Conservation (phyloP, 306 rosid genomes). For the Arachis hypogaea region DNA sequence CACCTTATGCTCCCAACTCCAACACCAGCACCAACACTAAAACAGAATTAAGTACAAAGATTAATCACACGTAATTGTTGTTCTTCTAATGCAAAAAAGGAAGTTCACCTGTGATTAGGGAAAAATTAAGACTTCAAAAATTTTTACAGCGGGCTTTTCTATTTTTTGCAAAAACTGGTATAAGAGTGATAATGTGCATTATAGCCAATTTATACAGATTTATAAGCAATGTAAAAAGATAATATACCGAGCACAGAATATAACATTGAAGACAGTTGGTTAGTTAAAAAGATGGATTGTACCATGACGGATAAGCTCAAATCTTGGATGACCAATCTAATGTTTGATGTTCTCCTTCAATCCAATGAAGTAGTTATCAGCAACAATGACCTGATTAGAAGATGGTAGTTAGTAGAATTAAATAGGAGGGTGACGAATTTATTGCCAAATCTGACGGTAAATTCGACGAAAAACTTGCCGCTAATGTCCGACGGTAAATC, state of each 20-base stretch:
- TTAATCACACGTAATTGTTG: conserved; percentile 4
- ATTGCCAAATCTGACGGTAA: no score
- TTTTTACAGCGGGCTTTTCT: no score
- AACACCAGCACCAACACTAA: conserved; percentile 10
- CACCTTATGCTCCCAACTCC: conserved; percentile 25
- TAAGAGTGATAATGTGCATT: conserved; percentile 30
- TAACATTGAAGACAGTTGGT: conserved; percentile 19
- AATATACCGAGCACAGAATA: conserved; percentile 18
- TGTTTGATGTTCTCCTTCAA: conserved; percentile 84
- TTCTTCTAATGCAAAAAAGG: conserved; percentile 17
- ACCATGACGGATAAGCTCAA: conserved; percentile 98
- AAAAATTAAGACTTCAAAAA: no score
- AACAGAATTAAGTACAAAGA: conserved; percentile 34
- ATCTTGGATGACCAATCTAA: conserved; percentile 98
- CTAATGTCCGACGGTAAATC: no score
- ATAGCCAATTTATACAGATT: conserved; percentile 29
- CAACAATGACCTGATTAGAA: conserved; percentile 78
- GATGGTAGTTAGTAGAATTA: conserved; percentile 7
- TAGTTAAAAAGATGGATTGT: conserved; percentile 35
- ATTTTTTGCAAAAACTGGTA: neutral
- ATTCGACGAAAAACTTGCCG: no score
- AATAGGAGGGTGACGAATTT: neutral
- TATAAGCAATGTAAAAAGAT: conserved; percentile 16
- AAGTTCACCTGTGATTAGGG: no score
- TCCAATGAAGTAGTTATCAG: conserved; percentile 94